phyloP scores from a whole-genome alignment of 2,329 filamentous ascomycete genomes.

The Aureobasidium sp. region DNA sequence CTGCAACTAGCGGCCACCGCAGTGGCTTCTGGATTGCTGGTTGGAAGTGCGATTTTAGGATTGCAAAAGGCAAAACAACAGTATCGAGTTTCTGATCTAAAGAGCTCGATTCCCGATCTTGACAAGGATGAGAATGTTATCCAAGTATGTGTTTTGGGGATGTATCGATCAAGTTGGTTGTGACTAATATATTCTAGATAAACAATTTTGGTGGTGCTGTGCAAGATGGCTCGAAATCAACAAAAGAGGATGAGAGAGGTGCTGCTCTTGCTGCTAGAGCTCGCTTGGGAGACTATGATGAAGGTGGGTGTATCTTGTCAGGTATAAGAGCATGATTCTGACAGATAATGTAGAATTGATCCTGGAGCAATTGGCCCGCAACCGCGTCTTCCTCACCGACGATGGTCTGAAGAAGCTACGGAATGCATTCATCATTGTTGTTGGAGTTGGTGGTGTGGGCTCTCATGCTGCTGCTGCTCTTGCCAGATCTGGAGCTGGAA shows the following conservation, averaged over 20 bases:
- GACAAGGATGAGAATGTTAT: conserved; percentile 44
- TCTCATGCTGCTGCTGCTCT: conserved; percentile 85
- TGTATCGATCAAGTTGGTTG: neutral
- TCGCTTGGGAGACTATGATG: conserved; percentile 57
- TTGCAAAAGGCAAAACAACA: conserved; percentile 49
- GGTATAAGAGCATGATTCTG: neutral
- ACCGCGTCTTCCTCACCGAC: conserved; percentile 81
- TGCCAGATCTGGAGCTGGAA: conserved; percentile 81
- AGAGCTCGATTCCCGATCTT: conserved; percentile 54
- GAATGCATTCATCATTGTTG: conserved; percentile 74
- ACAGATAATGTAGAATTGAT: conserved; percentile 60
- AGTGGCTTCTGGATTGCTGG: conserved; percentile 45
- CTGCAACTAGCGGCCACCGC: conserved; percentile 65
- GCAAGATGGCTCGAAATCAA: conserved; percentile 30
- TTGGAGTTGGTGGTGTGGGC: conserved; percentile 90
- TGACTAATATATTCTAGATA: conserved; percentile 43
- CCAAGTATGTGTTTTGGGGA: conserved; percentile 34
- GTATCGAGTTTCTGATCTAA: conserved; percentile 50
- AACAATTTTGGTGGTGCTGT: conserved; percentile 54
- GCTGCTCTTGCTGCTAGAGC: conserved; percentile 53
- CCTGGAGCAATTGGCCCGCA: conserved; percentile 87
- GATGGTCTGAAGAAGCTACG: conserved; percentile 75
- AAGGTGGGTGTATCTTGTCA: conserved; percentile 35
- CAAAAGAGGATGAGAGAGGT: conserved; percentile 51
- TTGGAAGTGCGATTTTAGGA: conserved; percentile 48